Evolutionary conservation across 306 rosid genomes (phyloP).

Genomic region (Senna tora): DNA sequence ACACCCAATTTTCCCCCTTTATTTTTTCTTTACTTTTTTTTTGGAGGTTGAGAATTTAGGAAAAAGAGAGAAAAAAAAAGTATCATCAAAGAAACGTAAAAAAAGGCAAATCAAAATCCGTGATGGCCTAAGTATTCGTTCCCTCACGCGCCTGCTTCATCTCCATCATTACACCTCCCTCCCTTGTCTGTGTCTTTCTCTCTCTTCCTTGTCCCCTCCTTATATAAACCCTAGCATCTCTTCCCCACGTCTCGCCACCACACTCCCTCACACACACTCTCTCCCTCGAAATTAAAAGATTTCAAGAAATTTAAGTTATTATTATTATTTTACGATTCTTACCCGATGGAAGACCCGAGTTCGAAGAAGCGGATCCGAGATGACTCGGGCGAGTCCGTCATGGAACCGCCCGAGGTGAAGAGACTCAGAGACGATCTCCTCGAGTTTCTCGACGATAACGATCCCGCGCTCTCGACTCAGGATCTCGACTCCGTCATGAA

Average conservation of each 20-base stretch:
- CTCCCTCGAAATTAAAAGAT: too few species aligned
- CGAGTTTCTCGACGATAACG: constrained; percentile 66
- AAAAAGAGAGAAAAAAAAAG: not conserved
- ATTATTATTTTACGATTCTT: not conserved
- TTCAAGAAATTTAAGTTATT: too few species aligned
- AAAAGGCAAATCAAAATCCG: constrained; percentile 58
- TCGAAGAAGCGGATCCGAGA: constrained; percentile 59
- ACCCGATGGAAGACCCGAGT: constrained; percentile 46
- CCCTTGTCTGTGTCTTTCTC: constrained; percentile 50
- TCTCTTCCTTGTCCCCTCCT: constrained; percentile 74
- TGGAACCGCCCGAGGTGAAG: constrained; percentile 66
- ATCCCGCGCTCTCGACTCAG: constrained; percentile 50
- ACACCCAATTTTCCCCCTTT: constrained; percentile 37
- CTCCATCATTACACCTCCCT: constrained; percentile 55
- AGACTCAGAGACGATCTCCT: constrained; percentile 67
- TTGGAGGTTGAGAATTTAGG: not conserved
- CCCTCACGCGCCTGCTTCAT: constrained; percentile 91
- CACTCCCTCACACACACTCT: too few species aligned
- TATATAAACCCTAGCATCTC: constrained; percentile 53
- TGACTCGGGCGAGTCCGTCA: constrained; percentile 51
- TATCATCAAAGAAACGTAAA: constrained; percentile 29
- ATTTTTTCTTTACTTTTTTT: too few species aligned
- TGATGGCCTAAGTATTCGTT: constrained; percentile 57
- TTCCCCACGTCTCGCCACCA: constrained; percentile 38
- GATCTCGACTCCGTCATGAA: constrained; percentile 81